Evolutionary conservation across 345 rosid species (phyloP).

Genomic region (Boechera divaricarpa): DNA sequence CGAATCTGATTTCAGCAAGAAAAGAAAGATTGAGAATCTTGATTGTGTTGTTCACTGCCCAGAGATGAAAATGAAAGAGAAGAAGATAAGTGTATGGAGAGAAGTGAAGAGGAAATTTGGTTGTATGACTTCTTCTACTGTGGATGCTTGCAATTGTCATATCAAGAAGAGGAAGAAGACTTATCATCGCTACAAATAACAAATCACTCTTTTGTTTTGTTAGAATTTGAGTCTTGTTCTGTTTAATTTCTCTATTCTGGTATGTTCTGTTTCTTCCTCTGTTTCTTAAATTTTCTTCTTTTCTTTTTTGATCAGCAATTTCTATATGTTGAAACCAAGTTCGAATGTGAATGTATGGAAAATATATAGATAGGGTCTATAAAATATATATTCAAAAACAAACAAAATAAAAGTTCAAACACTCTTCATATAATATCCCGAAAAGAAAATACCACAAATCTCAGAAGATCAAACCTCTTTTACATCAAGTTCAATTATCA

Average conservation of each 20-base stretch:
- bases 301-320: too few species aligned
- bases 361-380: too few species aligned
- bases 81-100: conserved; percentile 67
- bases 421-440: background rate
- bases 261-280: conserved; percentile 11
- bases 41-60: conserved; percentile 36
- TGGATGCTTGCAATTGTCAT: conserved; percentile 58
- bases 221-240: background rate
- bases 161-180: conserved; percentile 54
- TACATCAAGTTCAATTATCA: conserved; percentile 45
- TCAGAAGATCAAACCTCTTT: background rate
- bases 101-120: conserved; percentile 88
- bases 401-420: conserved; percentile 4
- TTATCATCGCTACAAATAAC: conserved; percentile 30
- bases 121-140: conserved; percentile 53
- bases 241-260: background rate
- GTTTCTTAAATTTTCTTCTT: background rate
- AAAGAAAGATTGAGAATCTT: conserved; percentile 24
- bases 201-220: conserved; percentile 1
- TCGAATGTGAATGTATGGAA: background rate
- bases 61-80: conserved; percentile 43
- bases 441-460: conserved; percentile 10
- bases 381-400: background rate
- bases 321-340: too few species aligned
- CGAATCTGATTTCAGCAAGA: conserved; percentile 36